Percentiles rank a stretch among this genome's conserved stretches.
Conservation (phyloP, 202 grass and related monocot genomes). For the Zoysia matrella region DNA sequence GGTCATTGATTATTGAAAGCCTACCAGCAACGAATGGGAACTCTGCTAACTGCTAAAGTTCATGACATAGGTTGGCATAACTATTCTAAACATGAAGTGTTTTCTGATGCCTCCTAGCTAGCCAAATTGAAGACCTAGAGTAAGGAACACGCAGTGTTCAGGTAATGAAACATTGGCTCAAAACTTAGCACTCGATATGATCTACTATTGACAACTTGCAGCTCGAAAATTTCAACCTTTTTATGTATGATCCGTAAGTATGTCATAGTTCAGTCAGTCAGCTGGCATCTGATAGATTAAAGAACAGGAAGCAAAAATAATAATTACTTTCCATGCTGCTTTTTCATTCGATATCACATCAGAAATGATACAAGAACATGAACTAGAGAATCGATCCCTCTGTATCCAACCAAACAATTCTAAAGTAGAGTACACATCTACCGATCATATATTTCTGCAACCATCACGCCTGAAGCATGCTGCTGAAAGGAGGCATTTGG, state of each 20-base stretch:
- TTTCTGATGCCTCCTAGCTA: background rate
- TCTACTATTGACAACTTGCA: too few species aligned
- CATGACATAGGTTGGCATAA: too few species aligned
- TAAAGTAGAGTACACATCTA: background rate
- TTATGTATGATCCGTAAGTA: background rate
- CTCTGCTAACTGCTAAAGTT: too few species aligned
- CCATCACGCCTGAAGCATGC: background rate
- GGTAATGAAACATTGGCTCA: background rate
- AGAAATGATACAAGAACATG: background rate
- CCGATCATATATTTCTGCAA: background rate
- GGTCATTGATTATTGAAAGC: too few species aligned
- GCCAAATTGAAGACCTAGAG: background rate
- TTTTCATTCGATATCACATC: background rate
- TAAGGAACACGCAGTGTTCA: too few species aligned
- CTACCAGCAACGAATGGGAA: too few species aligned
- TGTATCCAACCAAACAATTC: constrained; percentile 8
- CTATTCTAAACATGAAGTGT: too few species aligned
- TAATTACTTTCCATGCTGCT: background rate
- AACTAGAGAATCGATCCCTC: background rate
- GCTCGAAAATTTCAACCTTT: background rate
- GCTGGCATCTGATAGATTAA: constrained; percentile 4
- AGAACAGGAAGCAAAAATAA: background rate
- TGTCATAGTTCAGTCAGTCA: background rate
- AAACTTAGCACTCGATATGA: background rate
- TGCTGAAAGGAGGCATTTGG: background rate